Evolutionary conservation across 2,329 filamentous ascomycete genomes (phyloP), one percentile per base, ranked within the genome.

Genomic region (Penicillium sp.): DNA sequence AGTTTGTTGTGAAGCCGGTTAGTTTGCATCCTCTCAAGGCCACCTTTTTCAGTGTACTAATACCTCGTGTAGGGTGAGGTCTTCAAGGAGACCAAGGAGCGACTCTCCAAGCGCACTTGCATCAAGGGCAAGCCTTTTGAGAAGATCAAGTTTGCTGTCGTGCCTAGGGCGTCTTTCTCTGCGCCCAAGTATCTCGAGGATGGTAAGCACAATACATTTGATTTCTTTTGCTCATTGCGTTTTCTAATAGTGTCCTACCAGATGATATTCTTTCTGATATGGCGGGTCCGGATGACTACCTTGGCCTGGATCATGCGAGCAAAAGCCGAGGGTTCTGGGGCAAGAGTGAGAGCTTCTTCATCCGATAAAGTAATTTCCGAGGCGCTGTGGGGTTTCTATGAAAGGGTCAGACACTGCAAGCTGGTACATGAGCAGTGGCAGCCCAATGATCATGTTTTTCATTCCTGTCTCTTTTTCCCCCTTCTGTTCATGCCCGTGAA

Each of bases 61-160:
- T 36, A 36, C 42, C 13, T 4, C 4, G 9, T n/a, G n/a, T 39
- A 90, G 79, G 85, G 80, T 37, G 92, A 98, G 63, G 73, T 75
- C 26, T 96, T 98, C 66, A 80, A 79, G 41, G 86, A 96, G 22
- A 95, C 89, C 29, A 95, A 90, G 70, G 87, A 94, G 67, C 80
- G 92, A n/a, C 72, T 98, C 3, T 89, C 92, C 52, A 90, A 89
- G 64, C 77, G 90, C 42, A 95, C 86, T 0, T 89, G 89, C 16
- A 82, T 98, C 68, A 95, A 95, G 67, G 93, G 92, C 64, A 98
- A 98, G 73, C 87, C 87, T 50, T 89, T 98, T 52, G 90, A 98
- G 65, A 96, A 96, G 73, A 92, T 98, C 65, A 95, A 93, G 66
- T 95, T 98, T 70, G 85, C 88, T 5, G 67, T 94, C 20, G 76